phyloP scores from a whole-genome alignment of 441 rosid species.

The Sinapis alba region DNA sequence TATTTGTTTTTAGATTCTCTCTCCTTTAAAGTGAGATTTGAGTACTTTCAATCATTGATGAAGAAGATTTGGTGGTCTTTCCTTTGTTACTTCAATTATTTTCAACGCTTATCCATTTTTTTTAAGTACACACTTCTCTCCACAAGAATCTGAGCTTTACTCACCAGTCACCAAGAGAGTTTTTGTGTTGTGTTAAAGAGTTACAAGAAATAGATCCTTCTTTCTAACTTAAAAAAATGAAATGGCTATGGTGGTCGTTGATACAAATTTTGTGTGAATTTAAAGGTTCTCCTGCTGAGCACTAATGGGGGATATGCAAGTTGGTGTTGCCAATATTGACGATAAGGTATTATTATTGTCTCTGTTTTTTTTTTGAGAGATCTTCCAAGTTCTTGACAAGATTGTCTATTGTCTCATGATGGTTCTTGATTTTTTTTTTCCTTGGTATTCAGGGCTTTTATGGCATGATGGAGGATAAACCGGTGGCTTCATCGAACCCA shows the following conservation, averaged over 20 bases:
- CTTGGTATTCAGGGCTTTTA: conserved; percentile 40
- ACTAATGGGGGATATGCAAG: conserved; percentile 60
- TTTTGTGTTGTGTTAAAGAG: conserved; percentile 10
- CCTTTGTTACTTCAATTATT: conserved; percentile 38
- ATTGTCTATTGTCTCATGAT: background rate
- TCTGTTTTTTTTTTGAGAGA: conserved; percentile 10
- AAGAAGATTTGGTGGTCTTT: background rate
- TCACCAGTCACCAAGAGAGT: conserved; percentile 38
- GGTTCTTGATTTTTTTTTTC: conserved; percentile 15
- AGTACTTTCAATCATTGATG: conserved; percentile 36
- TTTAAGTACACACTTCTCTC: conserved; percentile 40
- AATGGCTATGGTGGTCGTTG: conserved; percentile 33
- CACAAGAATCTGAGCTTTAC: conserved; percentile 45
- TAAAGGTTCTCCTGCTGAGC: conserved; percentile 35
- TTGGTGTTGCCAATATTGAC: conserved; percentile 48
- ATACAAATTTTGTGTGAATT: conserved; percentile 29
- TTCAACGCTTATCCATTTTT: conserved; percentile 16
- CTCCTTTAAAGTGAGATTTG: conserved; percentile 16
- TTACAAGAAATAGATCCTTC: conserved; percentile 38
- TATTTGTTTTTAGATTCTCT: conserved; percentile 5
- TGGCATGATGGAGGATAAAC: conserved; percentile 43
- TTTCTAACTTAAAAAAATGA: conserved; percentile 29
- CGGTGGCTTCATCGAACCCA: conserved; percentile 54
- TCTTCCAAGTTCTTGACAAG: conserved; percentile 29
- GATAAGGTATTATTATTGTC: conserved; percentile 55